Evolutionary conservation across 169 alveolate genomes (phyloP).

Genomic region (Cryptosporidium ubiquitum): DNA sequence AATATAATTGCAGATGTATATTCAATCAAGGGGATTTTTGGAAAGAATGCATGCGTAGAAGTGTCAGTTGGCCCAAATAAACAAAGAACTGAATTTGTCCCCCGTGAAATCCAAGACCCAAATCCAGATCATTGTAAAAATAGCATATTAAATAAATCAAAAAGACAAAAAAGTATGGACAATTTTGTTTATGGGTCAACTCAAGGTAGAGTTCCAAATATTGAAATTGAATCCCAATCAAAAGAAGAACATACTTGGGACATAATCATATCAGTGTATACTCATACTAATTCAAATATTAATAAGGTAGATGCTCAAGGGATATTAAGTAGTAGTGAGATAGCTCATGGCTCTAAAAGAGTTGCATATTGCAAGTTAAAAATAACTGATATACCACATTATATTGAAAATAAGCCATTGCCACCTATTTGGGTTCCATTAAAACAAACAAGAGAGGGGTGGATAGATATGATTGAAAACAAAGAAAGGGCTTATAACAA

Average conservation of each 20-base stretch:
- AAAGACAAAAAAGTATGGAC: constrained; percentile 3
- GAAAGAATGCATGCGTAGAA: constrained; percentile 81
- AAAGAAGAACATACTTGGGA: constrained; percentile 68
- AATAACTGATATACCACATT: constrained; percentile 81
- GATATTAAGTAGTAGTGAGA: constrained; percentile 24
- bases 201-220: constrained; percentile 68
- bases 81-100: constrained; percentile 84
- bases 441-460: constrained; percentile 79
- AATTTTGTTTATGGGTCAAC: constrained; percentile 20
- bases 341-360: constrained; percentile 74
- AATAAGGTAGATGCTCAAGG: constrained; percentile 4
- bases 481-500: constrained; percentile 47
- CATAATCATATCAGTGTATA: constrained; percentile 61
- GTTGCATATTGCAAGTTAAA: constrained; percentile 80
- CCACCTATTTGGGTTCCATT: constrained; percentile 88
- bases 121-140: background rate
- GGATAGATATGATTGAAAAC: constrained; percentile 79
- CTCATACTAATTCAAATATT: constrained; percentile 3
- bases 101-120: constrained; percentile 59
- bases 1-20: constrained; percentile 87
- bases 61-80: constrained; percentile 87
- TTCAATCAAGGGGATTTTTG: constrained; percentile 82
- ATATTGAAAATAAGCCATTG: constrained; percentile 82
- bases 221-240: constrained; percentile 64
- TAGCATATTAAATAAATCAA: constrained; percentile 22